These are phyloP conservation scores for Knufia petricola DNA, from an alignment of 2,329 filamentous ascomycete genomes.

Conservation along the genomic window DNA sequence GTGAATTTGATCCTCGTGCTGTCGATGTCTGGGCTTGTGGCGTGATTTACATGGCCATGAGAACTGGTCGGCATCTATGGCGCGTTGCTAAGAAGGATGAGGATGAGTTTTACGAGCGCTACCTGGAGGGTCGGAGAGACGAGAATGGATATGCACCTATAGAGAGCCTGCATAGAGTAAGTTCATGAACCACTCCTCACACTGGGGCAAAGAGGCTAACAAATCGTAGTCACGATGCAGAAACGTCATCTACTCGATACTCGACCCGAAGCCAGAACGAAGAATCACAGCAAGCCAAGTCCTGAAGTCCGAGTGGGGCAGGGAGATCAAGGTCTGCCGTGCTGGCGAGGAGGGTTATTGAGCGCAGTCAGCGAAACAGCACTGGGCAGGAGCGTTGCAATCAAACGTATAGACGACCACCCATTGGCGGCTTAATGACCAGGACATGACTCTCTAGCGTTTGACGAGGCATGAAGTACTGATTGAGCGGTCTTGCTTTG, in stretches of 20 bases:
- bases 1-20: constrained; percentile 93
- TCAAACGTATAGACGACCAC: not conserved
- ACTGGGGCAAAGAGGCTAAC: constrained; percentile 17
- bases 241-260: constrained; percentile 97
- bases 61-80: constrained; percentile 91
- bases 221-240: constrained; percentile 72
- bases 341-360: constrained; percentile 83
- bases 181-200: constrained; percentile 29
- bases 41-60: constrained; percentile 99
- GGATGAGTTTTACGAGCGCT: constrained; percentile 93
- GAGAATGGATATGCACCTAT: constrained; percentile 96
- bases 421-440: not conserved
- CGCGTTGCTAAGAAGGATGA: constrained; percentile 93
- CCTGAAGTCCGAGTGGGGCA: constrained; percentile 96
- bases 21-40: constrained; percentile 98
- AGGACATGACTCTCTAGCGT: not conserved
- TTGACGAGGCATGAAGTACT: constrained; percentile 2
- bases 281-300: constrained; percentile 94
- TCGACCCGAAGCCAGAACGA: constrained; percentile 85
- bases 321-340: constrained; percentile 94
- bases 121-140: constrained; percentile 82
- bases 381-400: not conserved
- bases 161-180: constrained; percentile 86
- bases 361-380: not conserved
- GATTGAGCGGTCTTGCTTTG: constrained; percentile 1